Base-by-base conservation (phyloP, 2,329 filamentous ascomycete species). In the Nemania sp. region DNA sequence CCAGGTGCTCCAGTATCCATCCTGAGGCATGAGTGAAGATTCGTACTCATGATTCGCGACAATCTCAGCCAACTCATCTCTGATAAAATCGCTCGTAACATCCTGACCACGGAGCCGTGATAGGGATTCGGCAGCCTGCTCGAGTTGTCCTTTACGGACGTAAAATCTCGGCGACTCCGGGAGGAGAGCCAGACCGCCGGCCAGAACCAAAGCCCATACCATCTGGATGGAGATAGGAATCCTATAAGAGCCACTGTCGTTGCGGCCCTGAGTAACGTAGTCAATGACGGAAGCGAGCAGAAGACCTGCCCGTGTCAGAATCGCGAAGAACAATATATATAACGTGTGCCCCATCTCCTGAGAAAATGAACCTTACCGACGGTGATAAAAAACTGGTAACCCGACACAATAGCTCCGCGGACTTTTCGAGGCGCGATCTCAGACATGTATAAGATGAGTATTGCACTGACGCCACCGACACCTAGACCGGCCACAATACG, bases 31-130 rank as follows among this genome's bases (percentile, higher is more conserved):
- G 54, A 87, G 75, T 44, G 82, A 76, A 64, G 86, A 79, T 79
- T 96, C 91, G 70, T 93, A 91, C 74, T 90, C 89, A 73, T 93
- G 83, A 79, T 95, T 96, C 77, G 90, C 91, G 55, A 94, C 80
- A 61, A 96, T 90, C 76, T 96, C 91, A 37, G 88, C 82, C 40
- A 95, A 80, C 75, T 96, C 91, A 57, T 83, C 76, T 74, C 88
- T 83, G 73, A 96, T 86, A 72, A 83, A 91, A 59, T 88, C 81
- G 19, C 88, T 92, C 49, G 88, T 83, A 48, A 73, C 67, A 43
- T 86, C 80, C 75, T 95, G 88, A 56, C 88, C 89, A 69, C 91
- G 89, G 26, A 96, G 82, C 53, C 79, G 81, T 52, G 82, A 73
- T 6, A 96, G 80, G 11, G 83, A 75, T 1, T 72, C 57, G 54